A percentile compares a stretch with the other conserved stretches of the same genome.
Conservation (phyloP, 139 green algal genomes). For the Chlamydomonas sp. region DNA sequence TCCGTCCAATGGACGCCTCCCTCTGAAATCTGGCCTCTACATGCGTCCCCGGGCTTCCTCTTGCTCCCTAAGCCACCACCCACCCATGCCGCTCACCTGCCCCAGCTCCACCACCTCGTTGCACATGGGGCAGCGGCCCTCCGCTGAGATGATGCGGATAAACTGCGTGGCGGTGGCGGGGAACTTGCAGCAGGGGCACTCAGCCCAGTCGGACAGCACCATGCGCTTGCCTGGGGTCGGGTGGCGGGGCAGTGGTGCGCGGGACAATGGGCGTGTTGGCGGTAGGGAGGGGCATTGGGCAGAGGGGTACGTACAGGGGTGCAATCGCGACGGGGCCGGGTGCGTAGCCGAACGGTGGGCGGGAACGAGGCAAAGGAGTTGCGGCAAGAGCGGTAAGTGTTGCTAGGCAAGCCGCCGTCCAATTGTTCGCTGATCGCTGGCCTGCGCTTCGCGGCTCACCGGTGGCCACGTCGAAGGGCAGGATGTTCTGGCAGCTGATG, state of each 20-base stretch:
- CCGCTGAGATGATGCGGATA: conserved; percentile 52
- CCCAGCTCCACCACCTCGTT: conserved; percentile 48
- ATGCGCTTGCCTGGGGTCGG: conserved; percentile 71
- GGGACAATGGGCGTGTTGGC: too few species aligned
- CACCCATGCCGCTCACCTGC: conserved; percentile 8
- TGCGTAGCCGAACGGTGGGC: too few species aligned
- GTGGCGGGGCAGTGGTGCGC: neutral
- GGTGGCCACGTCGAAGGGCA: conserved; percentile 78
- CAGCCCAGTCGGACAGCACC: conserved; percentile 69
- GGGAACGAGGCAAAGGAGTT: too few species aligned
- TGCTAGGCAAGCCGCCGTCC: neutral
- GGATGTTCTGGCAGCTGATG: conserved; percentile 68
- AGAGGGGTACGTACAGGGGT: too few species aligned
- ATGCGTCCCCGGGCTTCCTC: too few species aligned
- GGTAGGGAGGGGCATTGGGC: too few species aligned
- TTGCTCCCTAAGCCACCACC: neutral
- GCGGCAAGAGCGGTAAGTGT: too few species aligned
- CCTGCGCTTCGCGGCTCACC: conserved; percentile 34
- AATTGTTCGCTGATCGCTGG: neutral
- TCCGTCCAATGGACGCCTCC: neutral
- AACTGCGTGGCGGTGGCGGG: conserved; percentile 60
- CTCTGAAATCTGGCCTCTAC: too few species aligned
- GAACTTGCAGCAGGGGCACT: conserved; percentile 79
- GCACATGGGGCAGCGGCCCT: conserved; percentile 73
- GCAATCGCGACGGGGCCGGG: too few species aligned